Base-by-base conservation (phyloP, 345 rosid genomes). In the Citrus hindsii region DNA sequence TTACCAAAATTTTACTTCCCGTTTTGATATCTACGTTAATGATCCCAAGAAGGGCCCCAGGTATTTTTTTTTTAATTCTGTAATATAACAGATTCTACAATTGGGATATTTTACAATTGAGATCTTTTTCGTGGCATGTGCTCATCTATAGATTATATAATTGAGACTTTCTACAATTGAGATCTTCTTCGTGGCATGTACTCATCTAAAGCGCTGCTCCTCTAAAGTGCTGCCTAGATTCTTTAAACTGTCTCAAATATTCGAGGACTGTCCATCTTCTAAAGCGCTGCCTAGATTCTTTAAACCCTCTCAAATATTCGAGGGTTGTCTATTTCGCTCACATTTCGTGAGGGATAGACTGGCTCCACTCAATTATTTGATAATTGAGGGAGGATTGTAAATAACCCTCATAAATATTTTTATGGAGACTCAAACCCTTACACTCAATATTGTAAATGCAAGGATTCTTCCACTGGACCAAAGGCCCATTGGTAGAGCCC, bases 391-490 rank as follows among this genome's bases (percentile, higher is more conserved):
- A 32, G 33, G 0, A 32, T 32, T 32, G 0, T 32, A 4, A 32
- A 32, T 32, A 32, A 32, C 33, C 0, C 0, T 0, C 0, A 32
- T 32, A 32, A 32, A 32, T 32, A 32, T 0, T 32, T 32, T 32
- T 4, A 32, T 32, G 0, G 0, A 32, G 0, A 32, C 5, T 32
- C 5, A 0, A 32, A 32, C 0, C 0, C 0, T 32, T 4, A 32
- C 5, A 4, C 5, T 32, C 5, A 32, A 32, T 0, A 32, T 32
- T 32, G 0, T 32, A 32, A 32, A 0, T 32, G 4, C 0, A 32
- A 32, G 0, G 0, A 0, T 0, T 30, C 4, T 32, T 4, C 0
- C 33, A 32, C 33, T 32, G 0, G 0, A 32, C 33, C 5, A 32
- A 32, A 32, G 0, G 0, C 0, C 0, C 5, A 32, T 32, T 0